Base-by-base conservation (phyloP, 768 basidiomycete genomes). In the Galerina marginata region DNA sequence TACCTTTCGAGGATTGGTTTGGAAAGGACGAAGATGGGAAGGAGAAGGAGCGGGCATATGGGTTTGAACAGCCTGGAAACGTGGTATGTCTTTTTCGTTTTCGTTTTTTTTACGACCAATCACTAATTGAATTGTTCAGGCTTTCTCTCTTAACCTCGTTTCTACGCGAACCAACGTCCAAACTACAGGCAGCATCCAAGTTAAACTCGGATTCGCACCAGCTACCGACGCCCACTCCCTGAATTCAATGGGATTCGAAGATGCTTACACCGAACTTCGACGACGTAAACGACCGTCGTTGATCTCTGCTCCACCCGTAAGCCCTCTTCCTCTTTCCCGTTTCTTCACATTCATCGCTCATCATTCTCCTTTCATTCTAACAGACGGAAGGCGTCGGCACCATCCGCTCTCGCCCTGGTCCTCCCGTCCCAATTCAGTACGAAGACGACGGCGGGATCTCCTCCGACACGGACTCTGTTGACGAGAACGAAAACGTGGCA, bases 1-100 rank as follows among this genome's bases (percentile, higher is more conserved):
- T 98, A 6, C 84, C 86, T 0, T 71, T 96, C n/a, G 88, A 88
- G 16, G 87, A 92, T 37, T 96, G 94, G 93, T 97, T 95, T 58
- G 55, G 29, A 4, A 33, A 59, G 26, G 73, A 67, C 29, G 58
- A 59, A 10, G 55, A 58, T 0, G 29, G 29, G 29, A 33, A 5
- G 29, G 29, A 7, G 29, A 33, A 33, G 29, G 29, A 33, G 29
- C 29, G 29, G 9, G 73, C 77, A 0, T 83, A 80, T 59, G 82
- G 69, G 10, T 95, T 84, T 75, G 81, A 85, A 45, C 86, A 90
- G 44, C 73, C 79, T 9, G 78, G 74, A 16, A 93, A 95, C 68
- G 83, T 84, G 74, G 94, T 92, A 38, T 25, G 45, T 16, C 37
- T 9, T 15, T 42, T 43, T 36, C 2, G 0, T 1, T 33, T 4